These are phyloP conservation scores for Leishmania guyanensis DNA, from an alignment of 208 protist species.

Conservation along the genomic window DNA sequence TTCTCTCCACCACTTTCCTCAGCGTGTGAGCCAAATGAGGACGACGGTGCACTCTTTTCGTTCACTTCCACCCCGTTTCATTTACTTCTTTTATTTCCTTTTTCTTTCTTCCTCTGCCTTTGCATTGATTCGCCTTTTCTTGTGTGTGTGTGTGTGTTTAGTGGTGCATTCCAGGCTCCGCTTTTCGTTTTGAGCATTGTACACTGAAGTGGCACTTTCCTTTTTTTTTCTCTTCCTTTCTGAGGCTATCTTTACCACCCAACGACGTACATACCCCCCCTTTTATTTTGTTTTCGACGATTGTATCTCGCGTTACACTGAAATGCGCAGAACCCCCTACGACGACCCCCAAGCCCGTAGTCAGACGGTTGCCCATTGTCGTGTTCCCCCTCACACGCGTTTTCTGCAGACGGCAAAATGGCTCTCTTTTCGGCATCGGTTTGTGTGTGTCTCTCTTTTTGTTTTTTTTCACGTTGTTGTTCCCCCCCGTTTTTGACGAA, in stretches of 20 bases:
- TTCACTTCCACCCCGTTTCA: constrained; percentile 3
- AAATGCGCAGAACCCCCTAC: neutral
- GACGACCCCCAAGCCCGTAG: neutral
- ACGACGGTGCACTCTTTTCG: neutral
- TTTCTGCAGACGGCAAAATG: neutral
- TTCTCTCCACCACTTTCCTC: neutral
- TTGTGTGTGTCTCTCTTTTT: neutral
- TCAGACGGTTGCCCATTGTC: neutral
- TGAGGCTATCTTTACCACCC: neutral
- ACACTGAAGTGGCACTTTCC: neutral
- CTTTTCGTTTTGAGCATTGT: neutral
- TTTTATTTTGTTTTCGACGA: constrained; percentile 5
- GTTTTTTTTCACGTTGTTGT: neutral
- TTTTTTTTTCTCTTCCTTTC: neutral
- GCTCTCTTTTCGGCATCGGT: neutral
- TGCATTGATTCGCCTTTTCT: neutral
- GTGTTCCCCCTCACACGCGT: neutral
- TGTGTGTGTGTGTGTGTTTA: neutral
- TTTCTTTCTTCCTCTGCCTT: neutral
- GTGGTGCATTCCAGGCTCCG: neutral
- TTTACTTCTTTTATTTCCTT: neutral
- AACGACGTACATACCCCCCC: neutral
- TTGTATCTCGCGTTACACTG: neutral
- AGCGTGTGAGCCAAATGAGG: neutral
- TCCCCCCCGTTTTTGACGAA: neutral